A percentile compares a stretch with the other conserved stretches of the same genome.
Conservation (phyloP, 306 rosid species). For the Cucurbita moschata region DNA sequence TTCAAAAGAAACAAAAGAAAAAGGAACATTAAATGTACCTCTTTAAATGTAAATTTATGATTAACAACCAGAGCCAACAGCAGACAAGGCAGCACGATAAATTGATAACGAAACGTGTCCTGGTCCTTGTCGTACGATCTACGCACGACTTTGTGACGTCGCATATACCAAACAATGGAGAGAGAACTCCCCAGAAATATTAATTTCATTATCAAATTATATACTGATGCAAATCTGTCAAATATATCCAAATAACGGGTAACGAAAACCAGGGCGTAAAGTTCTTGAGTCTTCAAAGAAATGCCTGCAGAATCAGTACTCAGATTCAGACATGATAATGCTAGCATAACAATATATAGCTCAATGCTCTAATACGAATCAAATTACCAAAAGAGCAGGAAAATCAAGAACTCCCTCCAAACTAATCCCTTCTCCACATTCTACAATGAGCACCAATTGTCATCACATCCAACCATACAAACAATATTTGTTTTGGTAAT, state of each 20-base stretch:
- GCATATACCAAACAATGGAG: conserved; percentile 85
- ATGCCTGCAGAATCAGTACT: conserved; percentile 37
- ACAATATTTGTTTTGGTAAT: background rate
- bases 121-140: conserved; percentile 83
- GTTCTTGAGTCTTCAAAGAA: conserved; percentile 90
- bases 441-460: background rate
- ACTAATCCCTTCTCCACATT: background rate
- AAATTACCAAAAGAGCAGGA: background rate
- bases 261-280: conserved; percentile 62
- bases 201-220: conserved; percentile 72
- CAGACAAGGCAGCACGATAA: conserved; percentile 60
- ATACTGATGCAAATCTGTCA: conserved; percentile 37
- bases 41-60: conserved; percentile 63
- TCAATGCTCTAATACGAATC: background rate
- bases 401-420: background rate
- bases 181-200: conserved; percentile 79
- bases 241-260: conserved; percentile 76
- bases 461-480: background rate
- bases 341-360: background rate
- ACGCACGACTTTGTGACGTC: conserved; percentile 64
- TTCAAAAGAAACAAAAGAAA: background rate
- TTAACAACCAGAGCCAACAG: conserved; percentile 51
- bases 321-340: background rate
- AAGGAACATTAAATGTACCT: conserved; percentile 29
- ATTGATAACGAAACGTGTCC: conserved; percentile 64